These are phyloP conservation scores for Daedaleopsis nitida DNA, from an alignment of 768 basidiomycete genomes.

Conservation along the genomic window DNA sequence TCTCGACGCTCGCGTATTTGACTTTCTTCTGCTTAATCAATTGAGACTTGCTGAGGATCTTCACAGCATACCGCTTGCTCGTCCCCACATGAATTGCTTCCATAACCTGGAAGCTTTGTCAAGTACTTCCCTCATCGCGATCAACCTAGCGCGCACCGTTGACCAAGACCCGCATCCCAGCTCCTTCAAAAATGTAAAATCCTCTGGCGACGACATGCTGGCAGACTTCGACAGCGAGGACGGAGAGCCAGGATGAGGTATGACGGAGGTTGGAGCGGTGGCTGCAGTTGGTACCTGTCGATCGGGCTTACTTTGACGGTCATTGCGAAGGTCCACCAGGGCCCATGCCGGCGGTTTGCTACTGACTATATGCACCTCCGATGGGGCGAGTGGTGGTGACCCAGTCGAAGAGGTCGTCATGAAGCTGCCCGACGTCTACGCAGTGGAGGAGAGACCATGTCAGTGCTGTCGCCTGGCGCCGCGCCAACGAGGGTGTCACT, in stretches of 20 bases:
- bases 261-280: conserved; percentile 11
- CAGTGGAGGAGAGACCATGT: neutral
- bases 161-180: conserved; percentile 19
- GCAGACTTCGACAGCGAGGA: neutral
- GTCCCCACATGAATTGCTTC: conserved; percentile 13
- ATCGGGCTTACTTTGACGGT: neutral
- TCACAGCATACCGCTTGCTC: conserved; percentile 10
- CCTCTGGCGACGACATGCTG: conserved; percentile 9
- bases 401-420: conserved; percentile 3
- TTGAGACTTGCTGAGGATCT: conserved; percentile 19
- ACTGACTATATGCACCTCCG: neutral
- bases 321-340: neutral
- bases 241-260: neutral
- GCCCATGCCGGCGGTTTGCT: conserved; percentile 1
- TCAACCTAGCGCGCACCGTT: neutral
- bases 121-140: neutral
- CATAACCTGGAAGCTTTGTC: conserved; percentile 10
- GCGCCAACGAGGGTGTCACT: neutral
- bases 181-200: conserved; percentile 12
- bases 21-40: conserved; percentile 20
- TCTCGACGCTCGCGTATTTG: conserved; percentile 19
- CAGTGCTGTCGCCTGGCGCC: neutral
- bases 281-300: neutral
- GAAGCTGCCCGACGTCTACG: neutral
- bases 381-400: neutral